These are phyloP conservation scores for Scolecobasidium constrictum DNA, from an alignment of 2,329 filamentous ascomycete species.

Conservation along the genomic window DNA sequence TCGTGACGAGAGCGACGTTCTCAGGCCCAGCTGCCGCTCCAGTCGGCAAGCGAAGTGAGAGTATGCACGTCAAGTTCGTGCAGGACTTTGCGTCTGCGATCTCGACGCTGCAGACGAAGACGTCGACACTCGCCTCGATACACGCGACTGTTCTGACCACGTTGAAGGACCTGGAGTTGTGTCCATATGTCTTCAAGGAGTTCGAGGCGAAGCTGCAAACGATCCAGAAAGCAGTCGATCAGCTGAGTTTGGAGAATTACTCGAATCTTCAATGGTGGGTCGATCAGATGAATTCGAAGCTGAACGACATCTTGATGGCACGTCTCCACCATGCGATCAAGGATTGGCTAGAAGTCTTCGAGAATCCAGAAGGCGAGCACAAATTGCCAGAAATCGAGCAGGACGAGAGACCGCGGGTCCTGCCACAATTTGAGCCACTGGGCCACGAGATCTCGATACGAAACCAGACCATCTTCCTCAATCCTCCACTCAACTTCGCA, in stretches of 20 bases:
- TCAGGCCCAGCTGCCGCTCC: slow-evolving; percentile 50
- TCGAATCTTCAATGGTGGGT: slow-evolving; percentile 91
- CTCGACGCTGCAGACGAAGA: slow-evolving; percentile 80
- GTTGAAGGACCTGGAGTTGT: slow-evolving; percentile 70
- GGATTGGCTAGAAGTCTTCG: slow-evolving; percentile 80
- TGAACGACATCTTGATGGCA: slow-evolving; percentile 68
- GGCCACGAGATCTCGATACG: slow-evolving; percentile 94
- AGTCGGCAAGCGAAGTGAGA: slow-evolving; percentile 52
- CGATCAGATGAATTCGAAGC: slow-evolving; percentile 69
- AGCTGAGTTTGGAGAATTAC: slow-evolving; percentile 92
- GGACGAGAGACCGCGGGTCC: slow-evolving; percentile 33
- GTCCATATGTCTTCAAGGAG: slow-evolving; percentile 67
- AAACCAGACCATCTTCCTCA: slow-evolving; percentile 93
- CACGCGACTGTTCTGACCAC: slow-evolving; percentile 75
- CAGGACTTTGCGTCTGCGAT: slow-evolving; percentile 84
- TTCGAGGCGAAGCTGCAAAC: slow-evolving; percentile 73
- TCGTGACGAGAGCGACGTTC: slow-evolving; percentile 31
- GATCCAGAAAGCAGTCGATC: slow-evolving; percentile 88
- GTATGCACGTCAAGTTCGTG: slow-evolving; percentile 93
- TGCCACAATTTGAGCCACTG: slow-evolving; percentile 59
- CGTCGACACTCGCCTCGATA: slow-evolving; percentile 64
- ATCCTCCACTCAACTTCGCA: slow-evolving; percentile 84
- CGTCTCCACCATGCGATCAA: slow-evolving; percentile 76
- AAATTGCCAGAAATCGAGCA: slow-evolving; percentile 15
- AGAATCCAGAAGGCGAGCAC: slow-evolving; percentile 35